These are phyloP conservation scores for Arctium minus DNA, from an alignment of 129 eudicot genomes.

Conservation along the genomic window DNA sequence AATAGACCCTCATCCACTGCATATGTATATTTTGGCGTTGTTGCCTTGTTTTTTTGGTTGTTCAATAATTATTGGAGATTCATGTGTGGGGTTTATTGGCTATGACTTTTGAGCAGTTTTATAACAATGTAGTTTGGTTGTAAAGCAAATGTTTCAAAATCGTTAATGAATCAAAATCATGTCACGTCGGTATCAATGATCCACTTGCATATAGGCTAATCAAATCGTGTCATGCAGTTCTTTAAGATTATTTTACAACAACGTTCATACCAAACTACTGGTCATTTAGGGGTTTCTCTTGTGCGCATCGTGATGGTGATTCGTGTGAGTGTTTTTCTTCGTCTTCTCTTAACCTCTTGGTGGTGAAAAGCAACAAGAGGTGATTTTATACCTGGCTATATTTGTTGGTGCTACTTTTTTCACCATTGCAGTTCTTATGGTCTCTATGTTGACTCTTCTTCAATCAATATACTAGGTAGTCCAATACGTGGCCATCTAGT, in stretches of 20 bases:
- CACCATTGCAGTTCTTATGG: neutral
- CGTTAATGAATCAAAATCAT: neutral
- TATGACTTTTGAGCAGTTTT: neutral
- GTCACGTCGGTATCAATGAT: neutral
- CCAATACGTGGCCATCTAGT: neutral
- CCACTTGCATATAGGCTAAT: neutral
- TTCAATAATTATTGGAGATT: neutral
- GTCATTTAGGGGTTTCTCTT: neutral
- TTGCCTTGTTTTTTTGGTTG: neutral
- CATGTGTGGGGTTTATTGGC: neutral
- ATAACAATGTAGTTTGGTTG: neutral
- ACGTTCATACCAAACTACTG: neutral
- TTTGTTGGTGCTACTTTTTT: neutral
- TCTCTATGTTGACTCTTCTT: neutral
- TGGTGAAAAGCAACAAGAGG: neutral
- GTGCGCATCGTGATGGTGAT: too few species aligned
- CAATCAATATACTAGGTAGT: neutral
- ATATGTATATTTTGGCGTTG: neutral
- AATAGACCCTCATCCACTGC: neutral
- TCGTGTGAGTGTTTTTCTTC: neutral
- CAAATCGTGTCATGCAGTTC: neutral
- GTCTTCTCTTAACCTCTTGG: neutral
- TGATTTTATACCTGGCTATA: neutral
- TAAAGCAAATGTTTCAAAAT: neutral
- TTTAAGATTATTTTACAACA: neutral